These are phyloP conservation scores for Rhododendron williamsianum DNA, from an alignment of 148 eudicot genomes.

Conservation along the genomic window DNA sequence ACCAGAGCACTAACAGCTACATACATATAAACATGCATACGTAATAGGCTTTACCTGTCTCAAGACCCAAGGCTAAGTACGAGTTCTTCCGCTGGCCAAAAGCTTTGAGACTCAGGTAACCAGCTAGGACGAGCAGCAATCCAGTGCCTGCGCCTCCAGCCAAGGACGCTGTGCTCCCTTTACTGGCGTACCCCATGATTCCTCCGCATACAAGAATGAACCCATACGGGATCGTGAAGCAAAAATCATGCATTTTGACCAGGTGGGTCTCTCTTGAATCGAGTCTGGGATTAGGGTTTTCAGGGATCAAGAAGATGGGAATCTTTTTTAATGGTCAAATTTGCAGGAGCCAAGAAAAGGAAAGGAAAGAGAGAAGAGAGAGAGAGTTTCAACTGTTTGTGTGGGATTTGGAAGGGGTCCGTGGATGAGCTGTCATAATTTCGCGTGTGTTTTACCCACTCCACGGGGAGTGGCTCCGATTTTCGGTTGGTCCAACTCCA, in stretches of 20 bases:
- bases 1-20: neutral
- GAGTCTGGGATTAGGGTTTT: neutral
- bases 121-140: conserved; percentile 74
- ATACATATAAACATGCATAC: neutral
- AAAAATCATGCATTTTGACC: conserved; percentile 87
- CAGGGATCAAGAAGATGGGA: neutral
- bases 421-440: neutral
- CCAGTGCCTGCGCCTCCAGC: conserved; percentile 87
- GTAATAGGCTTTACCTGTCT: conserved; percentile 43
- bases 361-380: neutral
- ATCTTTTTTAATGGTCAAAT: neutral
- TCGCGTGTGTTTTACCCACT: conserved; percentile 1
- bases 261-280: neutral
- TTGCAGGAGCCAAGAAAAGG: neutral
- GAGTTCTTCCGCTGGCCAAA: conserved; percentile 67
- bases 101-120: conserved; percentile 73
- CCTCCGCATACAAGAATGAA: conserved; percentile 65
- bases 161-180: conserved; percentile 78
- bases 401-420: neutral
- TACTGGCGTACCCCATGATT: conserved; percentile 60
- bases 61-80: conserved; percentile 64
- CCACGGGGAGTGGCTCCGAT: neutral
- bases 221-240: conserved; percentile 98
- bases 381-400: neutral
- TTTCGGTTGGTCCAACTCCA: neutral